Conservation (phyloP, 2,329 filamentous ascomycete species). For the Aspergillus awamori region DNA sequence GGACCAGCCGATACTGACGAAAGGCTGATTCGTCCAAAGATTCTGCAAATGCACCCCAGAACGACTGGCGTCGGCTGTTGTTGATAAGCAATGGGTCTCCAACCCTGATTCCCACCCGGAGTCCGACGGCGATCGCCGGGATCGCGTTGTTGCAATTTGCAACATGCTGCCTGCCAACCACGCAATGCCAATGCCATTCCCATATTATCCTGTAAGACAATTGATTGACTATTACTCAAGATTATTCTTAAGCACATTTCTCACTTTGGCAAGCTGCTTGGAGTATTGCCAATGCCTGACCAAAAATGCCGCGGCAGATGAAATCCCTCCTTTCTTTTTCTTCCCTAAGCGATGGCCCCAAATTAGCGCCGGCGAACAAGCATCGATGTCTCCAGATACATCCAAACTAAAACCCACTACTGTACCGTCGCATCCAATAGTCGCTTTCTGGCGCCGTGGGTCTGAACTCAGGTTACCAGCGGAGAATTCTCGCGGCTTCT, state of each 20-base stretch:
- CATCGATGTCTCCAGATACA: background rate
- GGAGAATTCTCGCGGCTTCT: background rate
- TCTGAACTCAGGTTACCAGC: background rate
- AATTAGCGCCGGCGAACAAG: background rate
- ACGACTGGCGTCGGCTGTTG: constrained; percentile 1
- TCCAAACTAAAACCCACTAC: background rate
- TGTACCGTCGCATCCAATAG: background rate
- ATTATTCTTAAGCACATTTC: background rate
- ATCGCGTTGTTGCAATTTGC: background rate
- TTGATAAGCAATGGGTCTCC: constrained; percentile 8
- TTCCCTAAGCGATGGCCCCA: background rate
- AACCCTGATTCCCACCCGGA: constrained; percentile 1
- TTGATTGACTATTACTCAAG: background rate
- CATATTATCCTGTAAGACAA: background rate
- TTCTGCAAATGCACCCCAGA: background rate
- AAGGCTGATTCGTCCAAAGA: background rate
- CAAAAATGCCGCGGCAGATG: too few species aligned
- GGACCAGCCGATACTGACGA: background rate
- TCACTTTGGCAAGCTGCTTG: background rate
- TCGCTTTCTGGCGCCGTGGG: background rate
- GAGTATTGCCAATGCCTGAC: background rate
- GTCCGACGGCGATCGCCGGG: background rate
- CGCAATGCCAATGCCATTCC: background rate
- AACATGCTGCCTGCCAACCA: background rate
- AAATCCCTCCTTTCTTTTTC: too few species aligned